A percentile compares a stretch with the other conserved stretches of the same genome.
phyloP scores from a whole-genome alignment of 495 filamentous ascomycete genomes.

The Talaromyces ruber region DNA sequence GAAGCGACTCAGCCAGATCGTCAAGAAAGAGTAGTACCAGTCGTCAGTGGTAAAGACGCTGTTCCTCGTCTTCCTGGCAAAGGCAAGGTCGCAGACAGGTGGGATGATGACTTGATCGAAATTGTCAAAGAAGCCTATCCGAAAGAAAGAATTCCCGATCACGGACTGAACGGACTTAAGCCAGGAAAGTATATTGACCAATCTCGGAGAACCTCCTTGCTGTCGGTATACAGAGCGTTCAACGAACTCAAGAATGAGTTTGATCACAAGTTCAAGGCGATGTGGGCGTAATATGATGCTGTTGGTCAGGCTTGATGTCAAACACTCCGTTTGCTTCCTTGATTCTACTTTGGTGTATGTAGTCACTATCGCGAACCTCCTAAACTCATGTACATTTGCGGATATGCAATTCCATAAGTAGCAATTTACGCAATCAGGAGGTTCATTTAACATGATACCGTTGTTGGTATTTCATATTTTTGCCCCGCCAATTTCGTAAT shows the following conservation, averaged over 20 bases:
- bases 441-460: too few species aligned
- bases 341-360: not conserved
- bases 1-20: not conserved
- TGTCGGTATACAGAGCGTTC: constrained; percentile 34
- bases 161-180: not conserved
- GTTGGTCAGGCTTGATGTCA: not conserved
- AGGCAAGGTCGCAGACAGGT: constrained; percentile 10
- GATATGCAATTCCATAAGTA: too few species aligned
- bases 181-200: not conserved
- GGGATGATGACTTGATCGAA: constrained; percentile 10
- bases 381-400: not conserved
- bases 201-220: not conserved
- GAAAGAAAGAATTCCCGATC: not conserved
- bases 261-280: constrained; percentile 56
- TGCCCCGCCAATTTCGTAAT: too few species aligned
- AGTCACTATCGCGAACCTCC: not conserved
- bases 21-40: not conserved
- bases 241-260: constrained; percentile 48
- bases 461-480: too few species aligned
- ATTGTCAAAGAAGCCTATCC: not conserved
- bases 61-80: not conserved
- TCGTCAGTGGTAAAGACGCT: not conserved
- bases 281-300: constrained; percentile 25
- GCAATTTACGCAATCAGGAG: too few species aligned
- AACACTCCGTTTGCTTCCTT: not conserved